These are phyloP conservation scores for Pseudopithomyces maydicus DNA, from an alignment of 2,329 filamentous ascomycete species.

Conservation along the genomic window DNA sequence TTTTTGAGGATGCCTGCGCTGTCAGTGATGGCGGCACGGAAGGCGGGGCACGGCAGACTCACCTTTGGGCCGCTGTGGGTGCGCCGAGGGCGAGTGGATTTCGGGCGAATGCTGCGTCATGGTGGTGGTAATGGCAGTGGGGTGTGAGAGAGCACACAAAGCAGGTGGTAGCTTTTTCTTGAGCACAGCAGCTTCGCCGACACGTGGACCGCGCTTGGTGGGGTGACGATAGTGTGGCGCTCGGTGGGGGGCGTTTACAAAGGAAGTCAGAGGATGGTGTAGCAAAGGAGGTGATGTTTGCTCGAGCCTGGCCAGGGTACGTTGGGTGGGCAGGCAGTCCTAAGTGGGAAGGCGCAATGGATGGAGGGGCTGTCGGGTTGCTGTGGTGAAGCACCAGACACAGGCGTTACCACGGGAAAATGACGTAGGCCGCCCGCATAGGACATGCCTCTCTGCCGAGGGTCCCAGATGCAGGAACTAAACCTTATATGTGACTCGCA, in stretches of 20 bases:
- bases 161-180: slow-evolving; percentile 1
- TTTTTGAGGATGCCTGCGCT: slow-evolving; percentile 89
- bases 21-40: not conserved
- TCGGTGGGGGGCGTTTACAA: not conserved
- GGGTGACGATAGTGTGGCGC: slow-evolving; percentile 7
- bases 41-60: slow-evolving; percentile 14
- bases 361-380: slow-evolving; percentile 8
- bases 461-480: slow-evolving; percentile 4
- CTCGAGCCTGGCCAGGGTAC: not conserved
- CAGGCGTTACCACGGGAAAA: slow-evolving; percentile 1
- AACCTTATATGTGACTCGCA: slow-evolving; percentile 6
- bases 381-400: slow-evolving; percentile 1
- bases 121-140: slow-evolving; percentile 16
- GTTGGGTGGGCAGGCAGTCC: not conserved
- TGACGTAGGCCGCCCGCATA: slow-evolving; percentile 2
- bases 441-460: not conserved
- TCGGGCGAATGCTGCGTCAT: slow-evolving; percentile 44
- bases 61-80: slow-evolving; percentile 53
- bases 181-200: not conserved
- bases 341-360: slow-evolving; percentile 19
- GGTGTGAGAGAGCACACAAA: not conserved
- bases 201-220: slow-evolving; percentile 12
- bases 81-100: slow-evolving; percentile 41
- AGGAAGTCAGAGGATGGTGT: not conserved
- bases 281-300: not conserved